A percentile compares a stretch with the other conserved stretches of the same genome.
phyloP scores from a whole-genome alignment of 371 early-diverging fungal genomes.

The Lichtheimia corymbifera region DNA sequence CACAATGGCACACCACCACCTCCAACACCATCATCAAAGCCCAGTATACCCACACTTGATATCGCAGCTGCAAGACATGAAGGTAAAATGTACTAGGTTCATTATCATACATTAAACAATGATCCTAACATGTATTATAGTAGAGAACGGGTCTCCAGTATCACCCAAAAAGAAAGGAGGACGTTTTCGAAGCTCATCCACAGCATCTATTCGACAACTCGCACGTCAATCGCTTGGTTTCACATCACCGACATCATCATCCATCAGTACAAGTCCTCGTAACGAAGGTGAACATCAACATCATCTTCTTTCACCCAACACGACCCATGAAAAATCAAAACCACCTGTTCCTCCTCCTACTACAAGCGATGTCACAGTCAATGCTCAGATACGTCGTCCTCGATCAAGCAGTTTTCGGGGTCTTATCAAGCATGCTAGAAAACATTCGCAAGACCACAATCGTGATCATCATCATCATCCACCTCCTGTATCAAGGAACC shows the following conservation, averaged over 20 bases:
- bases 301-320: background rate
- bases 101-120: background rate
- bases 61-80: background rate
- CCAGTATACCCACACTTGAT: background rate
- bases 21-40: background rate
- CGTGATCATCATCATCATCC: no score
- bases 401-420: constrained; percentile 14
- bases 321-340: background rate
- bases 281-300: background rate
- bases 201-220: constrained; percentile 13
- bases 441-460: no score
- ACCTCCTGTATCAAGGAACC: no score
- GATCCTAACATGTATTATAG: background rate
- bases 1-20: background rate
- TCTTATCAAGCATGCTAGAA: background rate
- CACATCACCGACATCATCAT: background rate
- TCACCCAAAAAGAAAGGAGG: constrained; percentile 13
- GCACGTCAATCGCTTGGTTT: constrained; percentile 15
- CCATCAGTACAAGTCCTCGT: background rate
- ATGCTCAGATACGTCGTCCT: background rate
- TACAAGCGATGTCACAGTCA: no score
- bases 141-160: background rate
- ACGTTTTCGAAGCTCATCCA: constrained; percentile 18
- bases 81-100: background rate
- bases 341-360: background rate